phyloP scores from a whole-genome alignment of 352 stramenopile genomes.

The Pythium chondricola region DNA sequence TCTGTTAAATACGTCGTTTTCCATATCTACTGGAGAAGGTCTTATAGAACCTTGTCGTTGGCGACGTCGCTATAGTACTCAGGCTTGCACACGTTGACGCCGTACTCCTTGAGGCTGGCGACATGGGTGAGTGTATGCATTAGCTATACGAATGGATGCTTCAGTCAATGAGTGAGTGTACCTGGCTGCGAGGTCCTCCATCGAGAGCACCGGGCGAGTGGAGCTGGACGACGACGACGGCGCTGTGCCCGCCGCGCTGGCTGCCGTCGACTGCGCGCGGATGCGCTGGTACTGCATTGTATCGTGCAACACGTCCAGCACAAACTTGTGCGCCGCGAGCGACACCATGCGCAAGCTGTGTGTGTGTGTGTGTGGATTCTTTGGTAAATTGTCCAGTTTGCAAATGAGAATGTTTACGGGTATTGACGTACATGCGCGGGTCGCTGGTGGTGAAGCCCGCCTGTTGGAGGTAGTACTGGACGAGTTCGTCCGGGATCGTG shows the following conservation, averaged over 20 bases:
- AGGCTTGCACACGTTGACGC: constrained; percentile 72
- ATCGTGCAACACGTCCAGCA: constrained; percentile 74
- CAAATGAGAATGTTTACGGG: too few species aligned
- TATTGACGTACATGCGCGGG: constrained; percentile 55
- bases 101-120: constrained; percentile 69
- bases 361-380: too few species aligned
- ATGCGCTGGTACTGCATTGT: constrained; percentile 77
- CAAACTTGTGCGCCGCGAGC: constrained; percentile 72
- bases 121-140: background rate
- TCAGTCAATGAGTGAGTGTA: constrained; percentile 4
- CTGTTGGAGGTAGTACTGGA: constrained; percentile 74
- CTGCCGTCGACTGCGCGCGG: constrained; percentile 26
- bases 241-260: constrained; percentile 3
- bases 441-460: constrained; percentile 61
- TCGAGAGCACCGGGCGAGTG: constrained; percentile 38
- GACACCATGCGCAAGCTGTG: constrained; percentile 62
- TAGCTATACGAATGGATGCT: background rate
- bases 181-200: constrained; percentile 68
- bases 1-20: too few species aligned
- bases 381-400: too few species aligned
- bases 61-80: constrained; percentile 70
- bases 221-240: constrained; percentile 13
- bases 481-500: constrained; percentile 64
- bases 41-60: background rate
- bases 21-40: background rate